phyloP scores from a whole-genome alignment of 768 basidiomycete species.

The Termitomyces sp. region DNA sequence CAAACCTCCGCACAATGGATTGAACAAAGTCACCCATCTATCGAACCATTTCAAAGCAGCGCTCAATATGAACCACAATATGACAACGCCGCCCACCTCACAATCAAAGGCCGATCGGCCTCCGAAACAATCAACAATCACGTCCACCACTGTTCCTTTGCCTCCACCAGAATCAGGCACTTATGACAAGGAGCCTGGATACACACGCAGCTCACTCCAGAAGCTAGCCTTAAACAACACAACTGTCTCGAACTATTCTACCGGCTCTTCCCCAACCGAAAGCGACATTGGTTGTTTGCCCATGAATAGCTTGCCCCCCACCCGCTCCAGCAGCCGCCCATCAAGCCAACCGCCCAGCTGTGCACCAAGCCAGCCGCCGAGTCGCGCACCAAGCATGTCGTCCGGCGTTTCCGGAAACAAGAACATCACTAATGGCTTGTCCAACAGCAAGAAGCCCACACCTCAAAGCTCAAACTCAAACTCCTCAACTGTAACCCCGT shows the following conservation, averaged over 20 bases:
- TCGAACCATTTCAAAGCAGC: constrained; percentile 24
- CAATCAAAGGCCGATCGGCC: constrained; percentile 5
- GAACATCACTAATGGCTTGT: constrained; percentile 18
- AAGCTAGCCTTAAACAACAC: constrained; percentile 32
- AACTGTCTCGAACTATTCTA: constrained; percentile 32
- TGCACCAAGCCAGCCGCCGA: constrained; percentile 48
- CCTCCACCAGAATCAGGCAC: constrained; percentile 48
- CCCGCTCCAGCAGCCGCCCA: constrained; percentile 44
- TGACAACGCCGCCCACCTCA: constrained; percentile 16
- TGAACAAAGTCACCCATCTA: constrained; percentile 18
- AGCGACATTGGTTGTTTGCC: constrained; percentile 63
- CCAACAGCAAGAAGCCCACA: constrained; percentile 21
- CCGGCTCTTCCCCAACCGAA: constrained; percentile 43
- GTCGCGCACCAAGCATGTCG: constrained; percentile 49
- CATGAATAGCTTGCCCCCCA: constrained; percentile 50
- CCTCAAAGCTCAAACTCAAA: constrained; percentile 14
- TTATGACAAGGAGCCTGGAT: constrained; percentile 49
- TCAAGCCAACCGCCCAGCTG: constrained; percentile 52
- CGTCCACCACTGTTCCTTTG: constrained; percentile 35
- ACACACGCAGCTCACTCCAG: constrained; percentile 42
- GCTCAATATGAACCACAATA: constrained; percentile 22
- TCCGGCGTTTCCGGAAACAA: constrained; percentile 37
- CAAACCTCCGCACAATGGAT: constrained; percentile 46
- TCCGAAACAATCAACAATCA: constrained; percentile 8
- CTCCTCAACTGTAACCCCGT: constrained; percentile 11